Percentiles rank a stretch among this genome's conserved stretches.
Evolutionary conservation across 441 rosid genomes (phyloP).

Genomic region (Euphorbia schlechtendalii): DNA sequence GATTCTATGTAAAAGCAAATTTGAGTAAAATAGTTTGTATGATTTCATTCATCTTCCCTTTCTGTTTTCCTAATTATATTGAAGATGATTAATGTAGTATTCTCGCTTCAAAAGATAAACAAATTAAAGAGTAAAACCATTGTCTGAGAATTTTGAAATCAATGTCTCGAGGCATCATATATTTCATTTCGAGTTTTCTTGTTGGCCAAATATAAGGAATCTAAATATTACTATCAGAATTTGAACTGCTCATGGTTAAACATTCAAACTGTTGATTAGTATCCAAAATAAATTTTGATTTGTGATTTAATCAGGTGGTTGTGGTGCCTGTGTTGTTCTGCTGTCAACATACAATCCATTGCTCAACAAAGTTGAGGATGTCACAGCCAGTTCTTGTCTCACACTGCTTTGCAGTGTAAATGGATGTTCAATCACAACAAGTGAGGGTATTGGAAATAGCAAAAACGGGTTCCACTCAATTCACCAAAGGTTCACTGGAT

Average conservation of each 20-base stretch:
- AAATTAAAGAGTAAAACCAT: neutral
- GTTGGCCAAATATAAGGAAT: neutral
- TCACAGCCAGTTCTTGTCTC: constrained; percentile 70
- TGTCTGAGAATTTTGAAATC: neutral
- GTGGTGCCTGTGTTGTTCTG: constrained; percentile 85
- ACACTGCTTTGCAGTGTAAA: constrained; percentile 73
- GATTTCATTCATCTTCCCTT: too few species aligned
- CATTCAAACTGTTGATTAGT: neutral
- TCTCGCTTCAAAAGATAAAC: too few species aligned
- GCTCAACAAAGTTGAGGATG: constrained; percentile 46
- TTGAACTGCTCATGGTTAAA: neutral
- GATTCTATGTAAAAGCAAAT: too few species aligned
- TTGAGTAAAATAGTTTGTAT: too few species aligned
- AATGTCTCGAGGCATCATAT: neutral
- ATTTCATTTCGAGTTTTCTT: neutral
- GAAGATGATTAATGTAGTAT: too few species aligned
- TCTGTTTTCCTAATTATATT: neutral
- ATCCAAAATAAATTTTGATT: neutral
- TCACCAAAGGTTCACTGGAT: constrained; percentile 65
- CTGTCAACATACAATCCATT: constrained; percentile 58
- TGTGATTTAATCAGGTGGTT: constrained; percentile 63
- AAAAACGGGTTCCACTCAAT: constrained; percentile 74
- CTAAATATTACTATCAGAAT: neutral
- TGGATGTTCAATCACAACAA: too few species aligned
- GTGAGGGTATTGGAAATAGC: too few species aligned